Evolutionary conservation across 345 rosid species (phyloP), one percentile per base, ranked within the genome.

Genomic region (Eucalyptus globulus): DNA sequence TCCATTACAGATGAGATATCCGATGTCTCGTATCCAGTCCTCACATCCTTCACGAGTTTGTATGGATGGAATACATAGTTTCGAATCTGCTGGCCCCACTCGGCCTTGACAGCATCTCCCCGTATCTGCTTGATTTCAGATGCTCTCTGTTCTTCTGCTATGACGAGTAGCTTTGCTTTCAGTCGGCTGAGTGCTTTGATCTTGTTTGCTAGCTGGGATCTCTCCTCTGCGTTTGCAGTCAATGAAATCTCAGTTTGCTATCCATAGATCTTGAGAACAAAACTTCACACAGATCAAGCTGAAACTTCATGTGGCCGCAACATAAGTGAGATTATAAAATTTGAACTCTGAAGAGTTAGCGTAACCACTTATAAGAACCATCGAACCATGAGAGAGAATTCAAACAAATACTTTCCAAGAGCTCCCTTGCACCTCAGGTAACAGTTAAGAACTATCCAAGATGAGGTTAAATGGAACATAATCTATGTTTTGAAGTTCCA

Each of bases 1-100:
- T 98, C 98, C 98, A 96, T 97, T n/a, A 98, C 97, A 58, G 98
- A 96, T 49, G 92, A 80, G 87, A 98, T 93, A 91, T 97, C 99
- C 4, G 98, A 94, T 83, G 99, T 97, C 90, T 96, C 99, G 2
- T 90, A 86, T 45, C 96, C 93, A 15, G 98, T 96, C 67, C 99
- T 91, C 8, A 97, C 96, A 88, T 98, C 99, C 89, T 98, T 97
- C 72, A 98, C 98, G 15, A 98, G 96, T 92, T 98, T 98, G 93
- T 98, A 97, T 3, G 99, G 99, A 93, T 98, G 99, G 93, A 98
- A 97, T 37, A 98, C 99, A 27, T 97, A 97, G 92, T 98, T 97
- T 89, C 98, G 88, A 80, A 97, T 97, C 89, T 97, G 99, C 91
- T 97, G 99, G 51, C 99, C 99, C 99, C 99, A 98, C 87, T 97